Evolutionary conservation across 192 early-diverging fungal genomes (phyloP).

Genomic region (Coemansia sp.): DNA sequence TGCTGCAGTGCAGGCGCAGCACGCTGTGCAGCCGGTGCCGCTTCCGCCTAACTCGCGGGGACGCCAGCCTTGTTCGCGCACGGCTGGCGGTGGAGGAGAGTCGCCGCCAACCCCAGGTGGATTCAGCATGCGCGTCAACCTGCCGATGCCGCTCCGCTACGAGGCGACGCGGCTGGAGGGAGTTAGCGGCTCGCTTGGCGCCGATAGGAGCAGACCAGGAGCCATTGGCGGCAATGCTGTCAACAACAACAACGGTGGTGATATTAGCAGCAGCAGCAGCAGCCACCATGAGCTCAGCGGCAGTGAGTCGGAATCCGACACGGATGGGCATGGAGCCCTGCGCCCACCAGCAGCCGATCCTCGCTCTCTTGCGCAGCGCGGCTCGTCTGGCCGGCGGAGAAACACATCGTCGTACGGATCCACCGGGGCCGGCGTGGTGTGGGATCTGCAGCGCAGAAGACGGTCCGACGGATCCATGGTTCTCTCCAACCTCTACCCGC

Average conservation of each 20-base stretch:
- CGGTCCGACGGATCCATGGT: conserved; percentile 48
- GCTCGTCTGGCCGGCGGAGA: background rate
- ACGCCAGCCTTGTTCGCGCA: background rate
- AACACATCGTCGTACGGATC: background rate
- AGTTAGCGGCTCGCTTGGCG: background rate
- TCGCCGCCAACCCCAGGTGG: conserved; percentile 3
- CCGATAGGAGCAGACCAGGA: conserved; percentile 5
- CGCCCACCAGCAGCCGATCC: background rate
- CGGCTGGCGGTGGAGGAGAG: background rate
- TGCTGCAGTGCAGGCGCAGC: background rate
- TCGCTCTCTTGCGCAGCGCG: background rate
- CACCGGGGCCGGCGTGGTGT: conserved; percentile 9
- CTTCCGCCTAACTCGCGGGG: conserved; percentile 5
- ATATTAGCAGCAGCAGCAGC: conserved; percentile 2
- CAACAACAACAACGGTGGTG: conserved; percentile 5
- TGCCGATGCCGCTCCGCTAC: conserved; percentile 48
- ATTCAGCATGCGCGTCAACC: conserved; percentile 48
- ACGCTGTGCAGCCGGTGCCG: background rate
- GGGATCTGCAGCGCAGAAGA: conserved; percentile 17
- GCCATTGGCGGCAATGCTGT: background rate
- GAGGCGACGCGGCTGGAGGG: conserved; percentile 21
- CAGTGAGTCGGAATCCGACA: conserved; percentile 25
- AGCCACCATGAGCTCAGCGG: conserved; percentile 12
- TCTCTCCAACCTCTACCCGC: conserved; percentile 29
- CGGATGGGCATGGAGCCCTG: background rate